phyloP scores from a whole-genome alignment of 495 filamentous ascomycete species.

The Diplogelasinospora grovesii region DNA sequence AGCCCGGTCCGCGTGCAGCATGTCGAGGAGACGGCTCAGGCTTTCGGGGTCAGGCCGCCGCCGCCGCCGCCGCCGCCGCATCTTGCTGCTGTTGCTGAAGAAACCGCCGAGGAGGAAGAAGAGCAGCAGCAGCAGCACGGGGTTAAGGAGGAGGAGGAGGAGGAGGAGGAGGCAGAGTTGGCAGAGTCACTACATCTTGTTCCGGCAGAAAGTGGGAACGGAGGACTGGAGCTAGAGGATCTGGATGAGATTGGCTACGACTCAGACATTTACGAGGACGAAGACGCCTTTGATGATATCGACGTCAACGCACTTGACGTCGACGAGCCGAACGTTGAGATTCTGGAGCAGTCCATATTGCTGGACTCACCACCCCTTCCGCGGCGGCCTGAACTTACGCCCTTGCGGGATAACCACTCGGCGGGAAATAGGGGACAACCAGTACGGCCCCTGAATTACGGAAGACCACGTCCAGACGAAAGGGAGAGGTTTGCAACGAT shows the following conservation, averaged over 20 bases:
- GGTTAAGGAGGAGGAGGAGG: slow-evolving; percentile 24
- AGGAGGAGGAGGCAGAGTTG: slow-evolving; percentile 7
- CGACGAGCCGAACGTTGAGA: slow-evolving; percentile 42
- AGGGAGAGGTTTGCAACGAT: slow-evolving; percentile 35
- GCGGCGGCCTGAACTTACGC: slow-evolving; percentile 36
- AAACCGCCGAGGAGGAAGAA: slow-evolving; percentile 21
- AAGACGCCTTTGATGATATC: slow-evolving; percentile 36
- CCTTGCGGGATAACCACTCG: slow-evolving; percentile 40
- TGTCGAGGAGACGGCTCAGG: slow-evolving; percentile 39
- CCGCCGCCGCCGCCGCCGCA: too few relatives aligned
- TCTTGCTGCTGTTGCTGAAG: slow-evolving; percentile 34
- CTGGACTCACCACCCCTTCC: slow-evolving; percentile 27
- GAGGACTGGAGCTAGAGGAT: slow-evolving; percentile 27
- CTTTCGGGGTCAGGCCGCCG: too few relatives aligned
- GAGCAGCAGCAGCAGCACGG: too few relatives aligned
- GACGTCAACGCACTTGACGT: slow-evolving; percentile 43
- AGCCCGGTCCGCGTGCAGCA: slow-evolving; percentile 52
- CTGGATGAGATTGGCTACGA: too few relatives aligned
- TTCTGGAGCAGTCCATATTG: slow-evolving; percentile 38
- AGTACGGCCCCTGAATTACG: slow-evolving; percentile 6
- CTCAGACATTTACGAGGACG: slow-evolving; percentile 47
- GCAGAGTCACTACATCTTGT: slow-evolving; percentile 28
- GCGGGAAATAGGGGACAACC: slow-evolving; percentile 34
- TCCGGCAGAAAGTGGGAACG: slow-evolving; percentile 23
- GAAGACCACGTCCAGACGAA: too few relatives aligned